These are phyloP conservation scores for Eremochloa ophiuroides DNA, from an alignment of 176 grass and related monocot genomes.

Conservation along the genomic window DNA sequence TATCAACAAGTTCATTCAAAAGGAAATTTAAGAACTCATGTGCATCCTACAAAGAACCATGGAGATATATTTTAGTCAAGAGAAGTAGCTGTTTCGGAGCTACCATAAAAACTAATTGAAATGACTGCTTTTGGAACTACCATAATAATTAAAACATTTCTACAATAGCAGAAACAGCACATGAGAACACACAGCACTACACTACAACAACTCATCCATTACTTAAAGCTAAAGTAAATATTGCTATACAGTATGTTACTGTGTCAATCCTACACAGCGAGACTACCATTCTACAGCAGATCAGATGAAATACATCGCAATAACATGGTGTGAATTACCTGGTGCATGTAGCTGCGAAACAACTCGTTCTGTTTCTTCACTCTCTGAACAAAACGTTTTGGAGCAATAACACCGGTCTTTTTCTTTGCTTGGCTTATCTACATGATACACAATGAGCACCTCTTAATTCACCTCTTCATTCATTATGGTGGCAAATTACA, in stretches of 20 bases:
- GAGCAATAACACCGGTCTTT: constrained; percentile 96
- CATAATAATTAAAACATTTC: background rate
- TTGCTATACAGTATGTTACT: background rate
- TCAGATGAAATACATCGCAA: constrained; percentile 1
- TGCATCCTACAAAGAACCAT: constrained; percentile 67
- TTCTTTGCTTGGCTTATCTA: constrained; percentile 97
- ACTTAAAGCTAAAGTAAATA: background rate
- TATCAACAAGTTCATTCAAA: constrained; percentile 92
- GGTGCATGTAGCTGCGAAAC: constrained; percentile 98
- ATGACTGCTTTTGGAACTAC: constrained; percentile 2
- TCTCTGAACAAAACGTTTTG: constrained; percentile 96
- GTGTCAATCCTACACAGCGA: background rate
- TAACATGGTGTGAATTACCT: constrained; percentile 46
- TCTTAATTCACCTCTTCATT: background rate
- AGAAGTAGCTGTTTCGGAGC: background rate
- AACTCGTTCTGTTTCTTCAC: constrained; percentile 97
- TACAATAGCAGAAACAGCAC: background rate
- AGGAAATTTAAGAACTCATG: constrained; percentile 97
- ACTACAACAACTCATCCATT: background rate
- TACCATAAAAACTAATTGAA: background rate
- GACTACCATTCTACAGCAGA: constrained; percentile 7
- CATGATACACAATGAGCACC: constrained; percentile 14
- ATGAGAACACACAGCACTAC: constrained; percentile 8
- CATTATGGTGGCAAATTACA: background rate
- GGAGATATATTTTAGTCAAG: constrained; percentile 25